Percentiles rank a stretch among this genome's conserved stretches.
These are phyloP conservation scores for Boletus barrowsii DNA, from an alignment of 768 basidiomycete genomes.

Conservation along the genomic window DNA sequence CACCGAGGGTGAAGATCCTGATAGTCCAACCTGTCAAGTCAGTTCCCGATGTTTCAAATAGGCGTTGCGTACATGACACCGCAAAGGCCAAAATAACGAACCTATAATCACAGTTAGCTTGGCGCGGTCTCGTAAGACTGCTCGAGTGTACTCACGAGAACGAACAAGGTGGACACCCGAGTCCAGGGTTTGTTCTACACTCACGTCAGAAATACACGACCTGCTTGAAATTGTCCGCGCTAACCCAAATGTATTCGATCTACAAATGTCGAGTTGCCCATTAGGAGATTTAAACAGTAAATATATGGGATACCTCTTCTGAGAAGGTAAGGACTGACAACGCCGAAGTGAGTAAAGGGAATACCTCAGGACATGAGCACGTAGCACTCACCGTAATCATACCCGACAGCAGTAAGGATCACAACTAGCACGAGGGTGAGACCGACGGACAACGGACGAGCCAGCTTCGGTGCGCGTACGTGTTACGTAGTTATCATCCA, in stretches of 20 bases:
- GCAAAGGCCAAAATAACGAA: slow-evolving; percentile 12
- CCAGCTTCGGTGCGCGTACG: neutral
- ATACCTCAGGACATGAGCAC: neutral
- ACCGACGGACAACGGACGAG: neutral
- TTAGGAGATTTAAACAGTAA: neutral
- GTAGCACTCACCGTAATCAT: slow-evolving; percentile 6
- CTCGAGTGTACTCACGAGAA: neutral
- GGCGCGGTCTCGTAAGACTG: neutral
- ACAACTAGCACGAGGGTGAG: neutral
- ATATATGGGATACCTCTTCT: neutral
- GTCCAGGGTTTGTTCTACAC: slow-evolving; percentile 3
- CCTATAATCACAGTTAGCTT: neutral
- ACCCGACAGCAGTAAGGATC: slow-evolving; percentile 3
- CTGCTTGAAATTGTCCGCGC: neutral
- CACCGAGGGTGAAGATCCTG: slow-evolving; percentile 3
- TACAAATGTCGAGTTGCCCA: neutral
- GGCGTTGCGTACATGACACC: neutral
- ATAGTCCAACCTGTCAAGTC: neutral
- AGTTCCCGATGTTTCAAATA: neutral
- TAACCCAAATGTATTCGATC: neutral
- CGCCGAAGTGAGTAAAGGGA: neutral
- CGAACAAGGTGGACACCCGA: neutral
- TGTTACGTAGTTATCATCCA: slow-evolving; percentile 1
- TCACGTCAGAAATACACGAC: neutral
- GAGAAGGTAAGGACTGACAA: slow-evolving; percentile 9